Percentiles rank a stretch among this genome's conserved stretches.
Evolutionary conservation across 2,329 filamentous ascomycete species (phyloP).

Genomic region (Periconia sp.): DNA sequence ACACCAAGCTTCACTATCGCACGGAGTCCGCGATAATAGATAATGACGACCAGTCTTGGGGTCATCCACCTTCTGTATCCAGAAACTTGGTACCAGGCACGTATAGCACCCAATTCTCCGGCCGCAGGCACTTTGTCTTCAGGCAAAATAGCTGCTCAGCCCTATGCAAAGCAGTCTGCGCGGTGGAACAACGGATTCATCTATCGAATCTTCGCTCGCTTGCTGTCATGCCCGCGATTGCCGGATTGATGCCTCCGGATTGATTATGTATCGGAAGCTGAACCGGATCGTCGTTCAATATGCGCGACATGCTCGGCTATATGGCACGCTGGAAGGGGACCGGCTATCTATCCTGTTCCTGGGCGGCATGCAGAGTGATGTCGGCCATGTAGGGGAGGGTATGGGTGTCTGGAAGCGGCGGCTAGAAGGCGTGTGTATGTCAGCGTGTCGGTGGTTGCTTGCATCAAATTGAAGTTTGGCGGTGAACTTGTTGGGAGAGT

Average conservation of each 20-base stretch:
- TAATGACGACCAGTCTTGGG: no score
- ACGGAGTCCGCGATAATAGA: no score
- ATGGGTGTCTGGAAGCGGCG: no score
- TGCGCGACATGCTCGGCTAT: not conserved
- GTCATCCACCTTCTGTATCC: no score
- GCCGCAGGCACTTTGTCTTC: not conserved
- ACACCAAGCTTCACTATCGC: no score
- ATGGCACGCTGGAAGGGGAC: not conserved
- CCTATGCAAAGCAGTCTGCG: not conserved
- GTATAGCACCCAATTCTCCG: not conserved
- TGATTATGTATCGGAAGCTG: not conserved
- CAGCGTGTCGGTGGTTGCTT: not conserved
- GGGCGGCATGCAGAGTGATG: no score
- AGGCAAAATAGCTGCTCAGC: constrained; percentile 2
- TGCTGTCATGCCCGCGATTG: not conserved
- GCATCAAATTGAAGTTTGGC: not conserved
- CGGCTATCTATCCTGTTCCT: no score
- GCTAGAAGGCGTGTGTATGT: no score
- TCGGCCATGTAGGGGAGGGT: no score
- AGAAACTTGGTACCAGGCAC: not conserved
- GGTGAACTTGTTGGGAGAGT: not conserved
- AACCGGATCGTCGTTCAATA: not conserved
- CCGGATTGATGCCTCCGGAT: not conserved
- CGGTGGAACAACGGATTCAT: not conserved
- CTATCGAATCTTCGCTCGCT: constrained; percentile 1